Base-by-base conservation (phyloP, 2,329 filamentous ascomycete genomes). In the Monilinia polystroma region DNA sequence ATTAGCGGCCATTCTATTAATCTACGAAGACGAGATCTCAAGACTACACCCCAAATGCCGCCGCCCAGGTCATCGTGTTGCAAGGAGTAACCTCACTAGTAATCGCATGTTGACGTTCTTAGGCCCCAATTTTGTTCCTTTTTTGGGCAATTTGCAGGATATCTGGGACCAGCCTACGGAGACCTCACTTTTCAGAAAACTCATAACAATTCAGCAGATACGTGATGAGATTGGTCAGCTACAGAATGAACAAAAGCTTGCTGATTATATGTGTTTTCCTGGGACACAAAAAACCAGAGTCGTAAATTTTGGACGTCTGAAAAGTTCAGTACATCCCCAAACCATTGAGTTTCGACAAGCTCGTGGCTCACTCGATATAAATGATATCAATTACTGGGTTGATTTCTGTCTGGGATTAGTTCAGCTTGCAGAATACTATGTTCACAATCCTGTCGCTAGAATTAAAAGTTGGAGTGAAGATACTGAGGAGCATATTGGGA, bases 311-410 rank as follows among this genome's bases (percentile, higher is more conserved):
- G 68, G 58, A 4, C n/a, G 43, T 49, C 43, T 66, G 45, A 47
- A 10, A 53, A 38, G 64, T 49, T 8, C 12, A 64, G 14, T 26
- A 41, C 51, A 35, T n/a, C 66, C 71, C 26, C 53, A 54, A 55
- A 72, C 72, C 1, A 68, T 73, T 23, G 71, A 75, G 23, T 75
- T 74, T 43, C 70, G 73, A 41, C 72, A 74, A 62, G 70, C 70
- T 3, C 68, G 67, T 14, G 70, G 73, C 1, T 66, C 70, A 4
- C 68, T 74, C 3, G 52, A 68, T 26, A 12, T 52, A n/a, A 47
- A 62, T 5, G 68, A 73, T 52, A 67, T 74, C 18, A 51, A 29
- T 18, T 54, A 68, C 16, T 74, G 71, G 72, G 68, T 72, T 5
- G 70, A 73, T 12, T 73, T 74, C 57, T 73, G 72, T 52, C 51